Base-by-base conservation (phyloP, 495 filamentous ascomycete species). In the Corynascus novoguineensis region DNA sequence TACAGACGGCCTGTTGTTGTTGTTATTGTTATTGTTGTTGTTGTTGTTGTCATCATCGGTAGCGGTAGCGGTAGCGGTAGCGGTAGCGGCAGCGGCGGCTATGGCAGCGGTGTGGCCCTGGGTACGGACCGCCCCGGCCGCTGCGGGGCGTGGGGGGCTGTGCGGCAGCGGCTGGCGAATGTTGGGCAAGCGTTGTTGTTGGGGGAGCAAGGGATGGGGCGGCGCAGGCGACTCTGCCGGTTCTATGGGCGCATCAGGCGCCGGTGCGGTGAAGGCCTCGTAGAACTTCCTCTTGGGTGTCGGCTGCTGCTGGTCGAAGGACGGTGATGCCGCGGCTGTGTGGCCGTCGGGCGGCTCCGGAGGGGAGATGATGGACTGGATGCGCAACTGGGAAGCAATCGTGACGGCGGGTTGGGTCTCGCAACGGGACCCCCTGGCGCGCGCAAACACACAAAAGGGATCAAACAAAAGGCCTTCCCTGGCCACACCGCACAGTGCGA, bases 321-420 rank as follows among this genome's bases (percentile, higher is more conserved):
- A 57, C 21, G 66, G 53, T 52, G 57, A 60, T 55, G 64, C 67
- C 34, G 66, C 55, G 49, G 59, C 61, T 52, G 71, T 71, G 67
- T 73, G 70, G 58, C 65, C 48, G 52, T 71, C 73, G 52, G 68
- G 65, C 54, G 68, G 73, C 63, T 74, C 70, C 56, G 73, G 61
- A 55, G 73, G 73, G 56, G 75, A 76, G 64, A 77, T 65, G 66
- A 77, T 77, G 55, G 73, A 75, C 63, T 76, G 70, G 58, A 77
- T 77, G 61, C 75, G 71, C 44, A 77, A 65, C 68, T 73, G 73
- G 59, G 73, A 73, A 55, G 73, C 72, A 73, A 77, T 77, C 61
- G 73, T 77, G 75, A 64, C 73, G 75, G 68, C 50, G 62, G 64
- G 49, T 73, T 64, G 74, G 74, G 68, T 67, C 62, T 60, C 65